phyloP scores from a whole-genome alignment of 2,329 filamentous ascomycete genomes.

The Fusarium oligoseptatum region DNA sequence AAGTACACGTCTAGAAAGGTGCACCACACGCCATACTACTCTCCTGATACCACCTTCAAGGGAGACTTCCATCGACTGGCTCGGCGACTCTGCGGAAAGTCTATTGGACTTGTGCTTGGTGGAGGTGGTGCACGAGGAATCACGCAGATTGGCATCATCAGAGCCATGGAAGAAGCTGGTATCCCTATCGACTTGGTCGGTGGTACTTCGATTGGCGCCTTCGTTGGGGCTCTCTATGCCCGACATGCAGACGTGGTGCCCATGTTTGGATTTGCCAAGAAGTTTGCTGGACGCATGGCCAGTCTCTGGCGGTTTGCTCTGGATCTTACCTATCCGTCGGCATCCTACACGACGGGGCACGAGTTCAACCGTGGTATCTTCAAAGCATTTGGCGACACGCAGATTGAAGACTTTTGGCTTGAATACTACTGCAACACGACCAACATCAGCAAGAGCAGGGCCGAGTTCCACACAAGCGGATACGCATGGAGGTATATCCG shows the following conservation, averaged over 20 bases:
- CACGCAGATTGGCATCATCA: slow-evolving; percentile 92
- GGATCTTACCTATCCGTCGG: slow-evolving; percentile 95
- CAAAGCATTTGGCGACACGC: slow-evolving; percentile 96
- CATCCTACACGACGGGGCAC: slow-evolving; percentile 97
- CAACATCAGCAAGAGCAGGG: slow-evolving; percentile 94
- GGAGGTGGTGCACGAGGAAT: slow-evolving; percentile 94
- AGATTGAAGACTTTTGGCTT: slow-evolving; percentile 99
- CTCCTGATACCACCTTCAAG: slow-evolving; percentile 92
- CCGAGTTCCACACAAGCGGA: slow-evolving; percentile 93
- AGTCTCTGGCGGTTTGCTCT: slow-evolving; percentile 99
- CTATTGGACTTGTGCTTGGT: slow-evolving; percentile 92
- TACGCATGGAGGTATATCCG: slow-evolving; percentile 98
- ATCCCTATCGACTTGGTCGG: slow-evolving; percentile 96
- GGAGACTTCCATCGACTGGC: slow-evolving; percentile 96
- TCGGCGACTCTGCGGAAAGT: slow-evolving; percentile 90
- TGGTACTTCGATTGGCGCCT: slow-evolving; percentile 95
- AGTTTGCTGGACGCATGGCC: slow-evolving; percentile 98
- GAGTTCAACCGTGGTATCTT: slow-evolving; percentile 99
- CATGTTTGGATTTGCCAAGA: slow-evolving; percentile 96
- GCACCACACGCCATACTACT: slow-evolving; percentile 90
- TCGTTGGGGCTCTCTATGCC: slow-evolving; percentile 95
- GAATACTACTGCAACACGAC: slow-evolving; percentile 99
- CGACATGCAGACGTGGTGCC: slow-evolving; percentile 96
- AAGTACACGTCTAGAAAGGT: slow-evolving; percentile 96
- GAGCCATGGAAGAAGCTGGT: slow-evolving; percentile 93